Conservation (phyloP, 805 yeast genomes). For the Kurtzmaniella cleridarum region DNA sequence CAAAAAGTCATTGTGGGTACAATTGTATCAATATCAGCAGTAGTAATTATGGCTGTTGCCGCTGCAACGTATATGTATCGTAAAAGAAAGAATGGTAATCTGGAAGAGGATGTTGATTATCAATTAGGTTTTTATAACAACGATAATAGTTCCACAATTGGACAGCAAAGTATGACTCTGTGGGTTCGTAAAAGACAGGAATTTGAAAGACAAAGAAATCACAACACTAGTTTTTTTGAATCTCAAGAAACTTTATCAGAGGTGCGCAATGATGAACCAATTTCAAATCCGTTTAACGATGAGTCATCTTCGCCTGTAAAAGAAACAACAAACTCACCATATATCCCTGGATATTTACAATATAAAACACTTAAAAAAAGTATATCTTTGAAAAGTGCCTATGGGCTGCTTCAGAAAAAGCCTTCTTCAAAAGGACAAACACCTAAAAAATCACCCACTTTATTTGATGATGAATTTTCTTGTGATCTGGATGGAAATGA, state of each 20-base stretch:
- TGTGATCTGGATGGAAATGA: slow-evolving; percentile 3
- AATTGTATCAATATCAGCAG: slow-evolving; percentile 27
- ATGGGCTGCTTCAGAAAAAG: slow-evolving; percentile 1
- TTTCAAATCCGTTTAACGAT: slow-evolving; percentile 2
- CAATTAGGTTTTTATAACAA: slow-evolving; percentile 26
- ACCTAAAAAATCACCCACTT: neutral
- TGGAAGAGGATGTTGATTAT: slow-evolving; percentile 19
- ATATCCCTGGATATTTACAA: too few species aligned
- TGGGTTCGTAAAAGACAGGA: slow-evolving; percentile 49
- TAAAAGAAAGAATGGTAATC: slow-evolving; percentile 13
- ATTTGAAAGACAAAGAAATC: slow-evolving; percentile 26
- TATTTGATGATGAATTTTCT: slow-evolving; percentile 3
- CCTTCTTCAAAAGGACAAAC: neutral
- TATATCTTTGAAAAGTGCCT: slow-evolving; percentile 1
- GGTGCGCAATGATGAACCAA: neutral
- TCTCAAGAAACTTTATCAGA: slow-evolving; percentile 22
- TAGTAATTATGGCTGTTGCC: slow-evolving; percentile 9
- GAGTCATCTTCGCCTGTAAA: neutral
- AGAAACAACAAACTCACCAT: neutral
- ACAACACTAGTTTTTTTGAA: slow-evolving; percentile 22
- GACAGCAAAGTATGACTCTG: slow-evolving; percentile 44
- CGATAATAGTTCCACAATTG: slow-evolving; percentile 36
- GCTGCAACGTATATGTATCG: slow-evolving; percentile 13
- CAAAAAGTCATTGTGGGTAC: slow-evolving; percentile 33
- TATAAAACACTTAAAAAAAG: neutral